Evolutionary conservation across 331 rosid species (phyloP), one percentile per base, ranked within the genome.

Genomic region (Cydonia oblonga): DNA sequence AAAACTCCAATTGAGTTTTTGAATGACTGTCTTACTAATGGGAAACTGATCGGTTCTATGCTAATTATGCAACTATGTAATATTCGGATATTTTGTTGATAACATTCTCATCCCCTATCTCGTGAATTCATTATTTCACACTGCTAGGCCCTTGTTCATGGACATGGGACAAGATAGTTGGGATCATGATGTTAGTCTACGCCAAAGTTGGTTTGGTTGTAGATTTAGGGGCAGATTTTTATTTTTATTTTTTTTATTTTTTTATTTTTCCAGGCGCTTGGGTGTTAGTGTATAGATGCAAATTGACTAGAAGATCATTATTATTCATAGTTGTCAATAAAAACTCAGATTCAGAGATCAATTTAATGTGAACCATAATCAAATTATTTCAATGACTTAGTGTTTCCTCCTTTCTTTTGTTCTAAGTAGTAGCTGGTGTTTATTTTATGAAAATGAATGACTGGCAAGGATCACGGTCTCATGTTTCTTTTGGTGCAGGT

Each of bases 401-500:
- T 10, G n/a, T 32, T 14, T 56, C 23, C 65, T 7, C 23, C 35
- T 33, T 70, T 20, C 23, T 56, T 14, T 29, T 20, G 12, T 22
- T 29, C 38, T 54, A 2, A 32, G 5, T 30, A 14, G 5, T 2
- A 13, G 51, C 53, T 56, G 75, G 1, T 56, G 56, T 16, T 33
- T 64, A 64, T 10, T 10, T 5, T 71, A 38, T 23, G 49, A 24
- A 70, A 54, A 44, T 72, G 49, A 30, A 49, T 33, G 32, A 40
- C 20, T 44, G 7, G 18, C 13, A 12, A 35, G 70, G 72, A 66
- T 49, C 64, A 56, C 64, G 51, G 85, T 63, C 22, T 74, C 74
- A 75, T 84, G 70, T 29, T 18, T 64, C 29, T 38, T 56, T 42
- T 66, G 11, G 40, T 72, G 86, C 95, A 93, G 98, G 76, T 91